Evolutionary conservation across 2,329 filamentous ascomycete species (phyloP), one percentile per base, ranked within the genome.

Genomic region (Ascochyta viciae-villosae): DNA sequence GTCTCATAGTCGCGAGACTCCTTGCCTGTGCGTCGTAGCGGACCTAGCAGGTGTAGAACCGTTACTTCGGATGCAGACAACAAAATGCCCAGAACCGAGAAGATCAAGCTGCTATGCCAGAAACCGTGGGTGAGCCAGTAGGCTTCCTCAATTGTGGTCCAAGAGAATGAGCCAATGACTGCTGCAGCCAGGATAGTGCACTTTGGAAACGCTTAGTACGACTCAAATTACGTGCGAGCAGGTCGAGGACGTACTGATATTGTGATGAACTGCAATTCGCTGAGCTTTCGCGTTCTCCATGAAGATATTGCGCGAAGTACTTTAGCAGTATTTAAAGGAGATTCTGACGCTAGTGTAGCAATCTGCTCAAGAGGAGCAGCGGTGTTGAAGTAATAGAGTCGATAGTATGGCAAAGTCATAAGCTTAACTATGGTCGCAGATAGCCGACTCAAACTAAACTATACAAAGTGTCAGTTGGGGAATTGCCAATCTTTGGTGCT

Each of bases 381-480:
- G 0, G 58, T 61, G 44, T 63, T 63, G 50, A 59, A 61, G 4
- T 52, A 38, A 41, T 59, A 61, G 10, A 59, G 43, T 8, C 61
- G 61, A 22, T 63, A 60, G 26, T 63, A 63, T 8, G 61, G 56
- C 3, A 63, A 34, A 13, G 58, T 61, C 78, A 31, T 15, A 15
- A 31, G 29, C 29, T 31, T 31, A 5, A 31, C 29, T 31, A 31
- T 2, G 12, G 10, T 15, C 29, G 2, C 4, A 13, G 12, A 31
- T 15, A 31, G 12, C 12, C 13, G 29, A 13, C 13, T 4, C 10
- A 31, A 31, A 5, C 1, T 31, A 0, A 31, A 31, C 29, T 31
- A 12, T 5, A 12, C 8, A 4, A 4, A 13, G 5, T 5, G 29
- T 31, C 13, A 29, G 8, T 29, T 26, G 24, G 9, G 3, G 3